Evolutionary conservation across 176 grass and related monocot genomes (phyloP), one percentile per base, ranked within the genome.

Genomic region (Cenchrus purpureus): DNA sequence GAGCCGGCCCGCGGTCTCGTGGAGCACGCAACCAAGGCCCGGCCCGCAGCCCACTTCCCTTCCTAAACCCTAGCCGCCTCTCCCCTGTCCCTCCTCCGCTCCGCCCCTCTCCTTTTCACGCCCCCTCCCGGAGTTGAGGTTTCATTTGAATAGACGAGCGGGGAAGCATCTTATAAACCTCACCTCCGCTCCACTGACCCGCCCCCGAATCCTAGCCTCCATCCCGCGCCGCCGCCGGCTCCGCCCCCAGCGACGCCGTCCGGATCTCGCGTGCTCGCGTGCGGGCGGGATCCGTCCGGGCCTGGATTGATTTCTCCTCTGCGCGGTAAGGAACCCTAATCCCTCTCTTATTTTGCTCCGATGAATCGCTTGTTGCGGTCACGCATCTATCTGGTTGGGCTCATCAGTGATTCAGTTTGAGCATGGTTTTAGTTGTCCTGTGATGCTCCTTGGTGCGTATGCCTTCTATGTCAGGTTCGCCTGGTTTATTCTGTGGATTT

Each of bases 11-110:
- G 34, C 34, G 2, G 34, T 34, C 34, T 34, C 34, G 34, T 34
- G 34, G 34, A 34, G 57, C 68, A 22, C 45, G 45, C 11, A 72
- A 72, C 13, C 50, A 74, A 74, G 77, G 46, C 40, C 63, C 22
- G 52, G 34, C 17, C 56, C 62, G 43, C 22, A 20, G 57, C 70
- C 76, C 76, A 45, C 70, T 48, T 20, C 49, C 20, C 79, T 17
- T 70, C 79, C 43, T 70, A 86, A 88, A 78, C 81, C 89, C 75
- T 79, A 83, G 81, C 88, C 72, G 64, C 88, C 83, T 83, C 46
- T 54, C 7, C 4, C 9, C 25, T 25, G 25, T 25, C 37, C 17
- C 51, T 59, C 10, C 14, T 28, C 57, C 29, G 6, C 55, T 61
- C 9, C 32, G 28, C 54, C 0, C 45, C 12, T 15, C 61, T 10